These are phyloP conservation scores for Arctium minus DNA, from an alignment of 129 eudicot genomes.

Conservation along the genomic window DNA sequence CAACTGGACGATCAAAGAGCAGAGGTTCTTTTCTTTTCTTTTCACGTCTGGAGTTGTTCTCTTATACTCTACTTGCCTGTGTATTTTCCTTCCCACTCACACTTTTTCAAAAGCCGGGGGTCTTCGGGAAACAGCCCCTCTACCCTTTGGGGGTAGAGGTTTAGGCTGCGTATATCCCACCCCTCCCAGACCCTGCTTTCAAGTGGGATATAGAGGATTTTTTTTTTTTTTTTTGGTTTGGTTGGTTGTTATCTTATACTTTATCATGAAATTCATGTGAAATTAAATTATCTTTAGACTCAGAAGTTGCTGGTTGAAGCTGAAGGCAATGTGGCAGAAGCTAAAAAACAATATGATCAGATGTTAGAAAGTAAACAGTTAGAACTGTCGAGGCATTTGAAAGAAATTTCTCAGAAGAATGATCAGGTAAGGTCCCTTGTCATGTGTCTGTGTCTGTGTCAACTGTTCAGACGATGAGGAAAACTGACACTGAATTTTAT, in stretches of 20 bases:
- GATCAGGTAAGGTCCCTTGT: constrained; percentile 61
- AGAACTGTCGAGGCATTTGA: constrained; percentile 87
- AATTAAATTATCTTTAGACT: constrained; percentile 37
- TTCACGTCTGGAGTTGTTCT: constrained; percentile 4
- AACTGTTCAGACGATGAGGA: not conserved
- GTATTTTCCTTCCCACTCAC: too few relatives aligned
- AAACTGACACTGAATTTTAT: constrained; percentile 28
- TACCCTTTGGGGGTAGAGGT: too few relatives aligned
- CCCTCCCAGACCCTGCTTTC: too few relatives aligned
- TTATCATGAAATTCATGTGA: constrained; percentile 6
- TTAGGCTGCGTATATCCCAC: too few relatives aligned
- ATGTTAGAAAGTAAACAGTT: constrained; percentile 81
- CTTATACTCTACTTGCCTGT: not conserved
- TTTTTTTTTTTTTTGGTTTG: too few relatives aligned
- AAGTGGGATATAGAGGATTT: too few relatives aligned
- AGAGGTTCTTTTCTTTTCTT: constrained; percentile 43
- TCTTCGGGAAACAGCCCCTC: too few relatives aligned
- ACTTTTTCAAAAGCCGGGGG: too few relatives aligned
- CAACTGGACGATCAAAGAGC: constrained; percentile 63
- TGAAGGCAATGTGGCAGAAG: constrained; percentile 66
- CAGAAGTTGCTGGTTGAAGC: constrained; percentile 54
- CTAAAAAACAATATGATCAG: constrained; percentile 73
- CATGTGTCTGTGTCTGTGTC: constrained; percentile 1
- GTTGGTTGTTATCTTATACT: not conserved
- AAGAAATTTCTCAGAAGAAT: constrained; percentile 88